Percentiles rank a stretch among this genome's conserved stretches.
phyloP scores from a whole-genome alignment of 2,329 filamentous ascomycete species.

The Neoascochyta sp. region DNA sequence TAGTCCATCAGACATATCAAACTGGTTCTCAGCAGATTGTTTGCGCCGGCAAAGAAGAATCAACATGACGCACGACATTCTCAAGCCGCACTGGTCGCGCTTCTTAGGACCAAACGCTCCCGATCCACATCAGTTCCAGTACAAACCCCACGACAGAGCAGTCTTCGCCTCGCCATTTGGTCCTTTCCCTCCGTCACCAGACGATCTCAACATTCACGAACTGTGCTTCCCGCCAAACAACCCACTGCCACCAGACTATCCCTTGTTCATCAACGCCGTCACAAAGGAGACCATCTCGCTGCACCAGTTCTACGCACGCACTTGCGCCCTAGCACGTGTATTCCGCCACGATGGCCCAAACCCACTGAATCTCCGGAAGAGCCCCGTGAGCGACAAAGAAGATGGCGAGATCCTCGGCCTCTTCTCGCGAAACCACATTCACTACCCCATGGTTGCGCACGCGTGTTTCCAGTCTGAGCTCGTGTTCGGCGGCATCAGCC shows the following conservation, averaged over 20 bases:
- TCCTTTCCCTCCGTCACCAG: conserved; percentile 22
- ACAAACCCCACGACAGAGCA: conserved; percentile 9
- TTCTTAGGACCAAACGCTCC: conserved; percentile 22
- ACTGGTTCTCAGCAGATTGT: too few relatives aligned
- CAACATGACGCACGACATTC: conserved; percentile 23
- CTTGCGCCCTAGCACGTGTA: conserved; percentile 26
- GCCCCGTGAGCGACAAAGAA: conserved; percentile 21
- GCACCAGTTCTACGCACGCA: conserved; percentile 25
- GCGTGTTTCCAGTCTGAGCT: conserved; percentile 29
- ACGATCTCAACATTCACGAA: conserved; percentile 30
- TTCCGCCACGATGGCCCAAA: conserved; percentile 27
- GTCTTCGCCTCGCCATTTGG: conserved; percentile 28
- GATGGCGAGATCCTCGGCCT: conserved; percentile 30
- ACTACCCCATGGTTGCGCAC: conserved; percentile 30
- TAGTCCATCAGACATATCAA: too few relatives aligned
- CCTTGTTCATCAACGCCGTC: conserved; percentile 26
- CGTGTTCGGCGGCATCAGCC: conserved; percentile 32
- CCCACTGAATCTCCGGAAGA: conserved; percentile 15
- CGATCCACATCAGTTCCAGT: conserved; percentile 14
- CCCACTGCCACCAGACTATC: conserved; percentile 26
- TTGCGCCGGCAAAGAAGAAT: too few relatives aligned
- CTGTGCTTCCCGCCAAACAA: conserved; percentile 28
- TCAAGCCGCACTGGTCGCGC: conserved; percentile 26
- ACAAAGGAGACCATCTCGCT: conserved; percentile 25
- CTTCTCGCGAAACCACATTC: conserved; percentile 28